Base-by-base conservation (phyloP, 306 rosid species). In the Quillaja saponaria region DNA sequence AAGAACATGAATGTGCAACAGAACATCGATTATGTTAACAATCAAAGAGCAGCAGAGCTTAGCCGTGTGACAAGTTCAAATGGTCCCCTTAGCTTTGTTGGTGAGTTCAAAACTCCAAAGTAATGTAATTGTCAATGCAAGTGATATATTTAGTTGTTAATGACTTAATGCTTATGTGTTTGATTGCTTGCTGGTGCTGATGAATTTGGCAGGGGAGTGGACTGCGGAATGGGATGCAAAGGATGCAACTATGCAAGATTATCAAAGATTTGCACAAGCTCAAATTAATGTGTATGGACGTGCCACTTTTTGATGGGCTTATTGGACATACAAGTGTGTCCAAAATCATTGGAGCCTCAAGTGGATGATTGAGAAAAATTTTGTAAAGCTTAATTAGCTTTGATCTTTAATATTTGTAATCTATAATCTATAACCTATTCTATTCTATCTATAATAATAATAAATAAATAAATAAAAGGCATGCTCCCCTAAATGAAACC, bases 281-380 rank as follows among this genome's bases (percentile, higher is more conserved):
- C 85, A 82, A 34, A 12, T 68, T 59, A 49, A 74, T 3, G 91
- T 82, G 8, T 82, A 85, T 12, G 72, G 76, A 18, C 49, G 41
- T 33, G 91, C 85, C 45, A 74, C 77, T 38, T 85, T 82, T 58
- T 87, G 87, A 68, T 77, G 87, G 87, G 87, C 84, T 12, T 85
- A 74, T 70, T 85, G 87, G 87, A 67, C 87, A 5, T 85, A 82
- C 73, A 79, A 58, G 57, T 82, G 84, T 61, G 61, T 46, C 14
- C 12, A 63, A 14, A n/a, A 66, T 11, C 58, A 54, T 20, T 85
- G 85, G 91, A 75, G 61, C 63, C 74, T 85, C 47, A 63, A 58
- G 66, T 82, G 91, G 91, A 49, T 85, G 82, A 73, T 85, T 6
- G 52, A 77, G 6, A 79, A 79, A 45, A 58, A 68, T 50, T 71